A percentile compares a stretch with the other conserved stretches of the same genome.
phyloP scores from a whole-genome alignment of 169 alveolate species.

The Plasmodium gaboni region DNA sequence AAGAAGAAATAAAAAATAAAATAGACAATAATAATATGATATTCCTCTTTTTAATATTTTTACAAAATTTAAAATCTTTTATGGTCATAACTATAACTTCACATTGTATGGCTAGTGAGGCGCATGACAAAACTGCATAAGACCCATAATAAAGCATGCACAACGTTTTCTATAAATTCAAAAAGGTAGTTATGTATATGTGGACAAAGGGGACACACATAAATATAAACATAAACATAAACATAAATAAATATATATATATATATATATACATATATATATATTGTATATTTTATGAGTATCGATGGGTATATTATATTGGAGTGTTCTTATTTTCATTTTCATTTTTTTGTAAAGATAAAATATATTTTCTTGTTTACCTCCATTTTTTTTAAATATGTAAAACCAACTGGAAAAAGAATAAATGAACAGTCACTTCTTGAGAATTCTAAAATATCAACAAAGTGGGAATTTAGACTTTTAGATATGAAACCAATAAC shows the following conservation, averaged over 20 bases:
- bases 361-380: neutral
- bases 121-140: constrained; percentile 79
- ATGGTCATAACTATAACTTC: constrained; percentile 81
- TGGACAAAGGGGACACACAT: neutral
- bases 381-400: constrained; percentile 54
- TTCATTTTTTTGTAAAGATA: neutral
- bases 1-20: constrained; percentile 67
- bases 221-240: no score
- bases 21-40: constrained; percentile 51
- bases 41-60: constrained; percentile 34
- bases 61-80: constrained; percentile 54
- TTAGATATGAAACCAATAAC: constrained; percentile 62
- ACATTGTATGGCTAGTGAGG: constrained; percentile 83
- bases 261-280: neutral
- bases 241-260: neutral
- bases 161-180: constrained; percentile 79
- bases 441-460: constrained; percentile 61
- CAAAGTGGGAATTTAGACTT: constrained; percentile 32
- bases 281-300: constrained; percentile 1
- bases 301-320: no score
- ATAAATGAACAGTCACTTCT: constrained; percentile 61
- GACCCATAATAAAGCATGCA: constrained; percentile 82
- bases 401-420: constrained; percentile 69
- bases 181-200: neutral
- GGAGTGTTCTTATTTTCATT: neutral